phyloP scores from a whole-genome alignment of 805 yeast species.

The Schizosaccharomyces octosporus region DNA sequence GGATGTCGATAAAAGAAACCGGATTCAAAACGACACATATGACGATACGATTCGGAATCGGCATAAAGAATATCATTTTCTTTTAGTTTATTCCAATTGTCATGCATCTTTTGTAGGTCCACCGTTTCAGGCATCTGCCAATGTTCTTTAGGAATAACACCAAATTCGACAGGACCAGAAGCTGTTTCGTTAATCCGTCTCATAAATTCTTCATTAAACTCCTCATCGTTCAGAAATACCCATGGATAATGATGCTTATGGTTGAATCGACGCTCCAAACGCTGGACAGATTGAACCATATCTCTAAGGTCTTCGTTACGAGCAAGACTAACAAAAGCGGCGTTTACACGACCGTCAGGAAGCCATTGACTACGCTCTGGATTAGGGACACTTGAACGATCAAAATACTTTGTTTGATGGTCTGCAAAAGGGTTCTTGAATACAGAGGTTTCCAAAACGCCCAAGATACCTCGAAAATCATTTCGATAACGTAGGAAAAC shows the following conservation, averaged over 20 bases:
- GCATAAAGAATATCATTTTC: constrained; percentile 30
- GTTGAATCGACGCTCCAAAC: constrained; percentile 46
- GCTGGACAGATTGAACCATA: constrained; percentile 11
- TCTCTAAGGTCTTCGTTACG: constrained; percentile 38
- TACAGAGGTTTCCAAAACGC: too few relatives aligned
- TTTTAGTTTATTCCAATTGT: constrained; percentile 22
- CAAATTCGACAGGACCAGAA: constrained; percentile 41
- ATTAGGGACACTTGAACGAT: background rate
- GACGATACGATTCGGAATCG: constrained; percentile 35
- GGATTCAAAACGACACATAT: constrained; percentile 61
- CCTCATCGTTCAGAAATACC: constrained; percentile 51
- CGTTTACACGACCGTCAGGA: constrained; percentile 12
- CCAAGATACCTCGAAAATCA: background rate
- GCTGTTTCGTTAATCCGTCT: constrained; percentile 23
- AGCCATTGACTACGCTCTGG: background rate
- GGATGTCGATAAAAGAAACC: constrained; percentile 48
- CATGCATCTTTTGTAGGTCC: constrained; percentile 25
- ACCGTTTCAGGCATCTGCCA: constrained; percentile 36
- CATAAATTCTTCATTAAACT: constrained; percentile 32
- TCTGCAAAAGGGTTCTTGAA: background rate
- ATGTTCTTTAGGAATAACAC: constrained; percentile 30
- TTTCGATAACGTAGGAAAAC: background rate
- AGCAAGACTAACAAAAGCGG: constrained; percentile 47
- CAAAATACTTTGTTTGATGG: background rate
- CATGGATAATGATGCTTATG: constrained; percentile 41